Conservation (phyloP, 202 grass and related monocot species). For the Panicum virgatum region DNA sequence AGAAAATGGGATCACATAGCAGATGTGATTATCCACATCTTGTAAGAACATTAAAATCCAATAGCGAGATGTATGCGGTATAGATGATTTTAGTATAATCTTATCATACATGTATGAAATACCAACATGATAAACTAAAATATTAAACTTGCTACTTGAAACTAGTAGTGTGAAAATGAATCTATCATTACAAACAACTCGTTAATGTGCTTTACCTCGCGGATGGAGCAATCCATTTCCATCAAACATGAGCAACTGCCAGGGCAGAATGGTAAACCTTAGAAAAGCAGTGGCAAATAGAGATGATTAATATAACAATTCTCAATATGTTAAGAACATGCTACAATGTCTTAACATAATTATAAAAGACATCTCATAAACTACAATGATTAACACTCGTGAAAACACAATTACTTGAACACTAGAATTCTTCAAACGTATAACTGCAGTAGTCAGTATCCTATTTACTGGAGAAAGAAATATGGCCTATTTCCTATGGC, state of each 20-base stretch:
- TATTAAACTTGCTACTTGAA: not conserved
- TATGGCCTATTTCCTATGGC: not conserved
- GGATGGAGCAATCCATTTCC: slow-evolving; percentile 99
- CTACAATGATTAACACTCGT: not conserved
- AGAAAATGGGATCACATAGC: not conserved
- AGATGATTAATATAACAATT: slow-evolving; percentile 7
- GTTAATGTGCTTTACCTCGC: slow-evolving; percentile 49
- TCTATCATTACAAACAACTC: not conserved
- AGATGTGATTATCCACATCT: not conserved
- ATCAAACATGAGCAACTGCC: slow-evolving; percentile 91
- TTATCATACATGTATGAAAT: not conserved
- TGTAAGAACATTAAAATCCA: not conserved
- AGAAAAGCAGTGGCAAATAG: slow-evolving; percentile 25
- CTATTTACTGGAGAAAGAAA: not conserved
- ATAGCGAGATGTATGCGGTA: not conserved
- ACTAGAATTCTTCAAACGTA: not conserved
- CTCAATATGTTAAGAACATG: not conserved
- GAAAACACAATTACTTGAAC: no score
- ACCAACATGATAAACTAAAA: not conserved
- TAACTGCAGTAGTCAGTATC: not conserved
- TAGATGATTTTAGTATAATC: not conserved
- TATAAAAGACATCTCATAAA: not conserved
- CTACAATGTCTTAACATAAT: not conserved
- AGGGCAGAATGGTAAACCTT: slow-evolving; percentile 21
- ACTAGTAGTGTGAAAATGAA: not conserved